Conservation (phyloP, 2,329 filamentous ascomycete genomes). For the Alternaria sp. region DNA sequence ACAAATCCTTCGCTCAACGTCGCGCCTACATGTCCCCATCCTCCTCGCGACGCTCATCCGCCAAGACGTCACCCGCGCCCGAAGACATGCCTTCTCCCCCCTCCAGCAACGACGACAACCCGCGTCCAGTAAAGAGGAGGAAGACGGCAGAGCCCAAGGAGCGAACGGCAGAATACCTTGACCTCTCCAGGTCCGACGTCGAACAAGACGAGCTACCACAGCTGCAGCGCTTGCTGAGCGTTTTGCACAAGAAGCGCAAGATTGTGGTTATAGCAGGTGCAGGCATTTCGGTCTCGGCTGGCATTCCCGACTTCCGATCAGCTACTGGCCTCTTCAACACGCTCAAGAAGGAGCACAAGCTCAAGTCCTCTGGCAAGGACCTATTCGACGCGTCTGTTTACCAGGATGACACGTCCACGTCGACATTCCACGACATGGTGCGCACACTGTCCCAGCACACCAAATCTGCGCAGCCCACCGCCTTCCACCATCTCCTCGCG, state of each 20-base stretch:
- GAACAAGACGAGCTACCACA: conserved; percentile 64
- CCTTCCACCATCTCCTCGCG: conserved; percentile 92
- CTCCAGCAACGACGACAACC: conserved; percentile 64
- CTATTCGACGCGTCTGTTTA: conserved; percentile 98
- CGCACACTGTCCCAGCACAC: conserved; percentile 83
- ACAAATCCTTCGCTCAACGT: conserved; percentile 38
- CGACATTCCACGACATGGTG: conserved; percentile 95
- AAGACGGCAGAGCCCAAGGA: conserved; percentile 64
- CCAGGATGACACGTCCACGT: conserved; percentile 85
- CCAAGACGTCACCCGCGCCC: conserved; percentile 54
- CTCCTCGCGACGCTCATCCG: conserved; percentile 55
- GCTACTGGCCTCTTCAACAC: conserved; percentile 87
- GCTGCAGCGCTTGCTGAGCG: conserved; percentile 73
- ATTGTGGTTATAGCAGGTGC: conserved; percentile 96
- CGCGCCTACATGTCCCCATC: conserved; percentile 48
- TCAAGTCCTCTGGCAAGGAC: conserved; percentile 92
- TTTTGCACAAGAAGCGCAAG: conserved; percentile 87
- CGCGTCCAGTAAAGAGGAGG: conserved; percentile 77
- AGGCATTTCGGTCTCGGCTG: conserved; percentile 95
- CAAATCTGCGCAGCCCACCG: conserved; percentile 77
- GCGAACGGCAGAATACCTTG: conserved; percentile 81
- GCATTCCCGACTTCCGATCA: conserved; percentile 96
- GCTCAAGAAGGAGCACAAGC: conserved; percentile 82
- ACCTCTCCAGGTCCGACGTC: conserved; percentile 65
- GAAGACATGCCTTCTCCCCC: conserved; percentile 53